These are phyloP conservation scores for Cladosporium sp. DNA, from an alignment of 2,329 filamentous ascomycete genomes.

Conservation along the genomic window DNA sequence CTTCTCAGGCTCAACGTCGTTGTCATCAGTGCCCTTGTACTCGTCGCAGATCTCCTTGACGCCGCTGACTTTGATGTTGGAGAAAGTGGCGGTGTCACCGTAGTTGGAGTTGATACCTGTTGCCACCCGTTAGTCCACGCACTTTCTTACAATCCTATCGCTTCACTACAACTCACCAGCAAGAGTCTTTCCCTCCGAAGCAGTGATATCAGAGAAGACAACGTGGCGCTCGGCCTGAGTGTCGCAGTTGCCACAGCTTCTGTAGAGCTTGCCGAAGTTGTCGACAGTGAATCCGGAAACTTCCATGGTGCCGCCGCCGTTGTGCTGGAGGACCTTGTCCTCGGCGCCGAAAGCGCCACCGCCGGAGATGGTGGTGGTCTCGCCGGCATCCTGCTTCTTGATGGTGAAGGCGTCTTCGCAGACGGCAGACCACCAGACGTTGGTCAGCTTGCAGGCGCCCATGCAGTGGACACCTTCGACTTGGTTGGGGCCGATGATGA, in stretches of 20 bases:
- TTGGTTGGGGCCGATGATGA: conserved; percentile 51
- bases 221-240: conserved; percentile 8
- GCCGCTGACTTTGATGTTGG: conserved; percentile 3
- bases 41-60: conserved; percentile 9
- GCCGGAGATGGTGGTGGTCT: conserved; percentile 22
- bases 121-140: neutral
- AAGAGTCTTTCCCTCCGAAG: conserved; percentile 8
- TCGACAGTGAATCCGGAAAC: conserved; percentile 8
- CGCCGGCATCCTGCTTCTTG: conserved; percentile 22
- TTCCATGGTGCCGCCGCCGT: conserved; percentile 15
- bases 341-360: conserved; percentile 30
- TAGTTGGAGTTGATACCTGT: conserved; percentile 23
- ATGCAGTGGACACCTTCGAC: conserved; percentile 51
- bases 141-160: neutral
- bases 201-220: conserved; percentile 6
- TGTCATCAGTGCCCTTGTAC: conserved; percentile 16
- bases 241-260: conserved; percentile 11
- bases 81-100: conserved; percentile 12
- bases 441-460: conserved; percentile 31
- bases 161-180: conserved; percentile 6
- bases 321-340: conserved; percentile 19
- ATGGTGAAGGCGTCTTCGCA: conserved; percentile 32
- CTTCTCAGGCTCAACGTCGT: conserved; percentile 8
- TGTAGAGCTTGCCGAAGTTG: conserved; percentile 11
- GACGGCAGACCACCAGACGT: conserved; percentile 47